phyloP scores from a whole-genome alignment of 306 rosid species.

The Fragaria iinumae region DNA sequence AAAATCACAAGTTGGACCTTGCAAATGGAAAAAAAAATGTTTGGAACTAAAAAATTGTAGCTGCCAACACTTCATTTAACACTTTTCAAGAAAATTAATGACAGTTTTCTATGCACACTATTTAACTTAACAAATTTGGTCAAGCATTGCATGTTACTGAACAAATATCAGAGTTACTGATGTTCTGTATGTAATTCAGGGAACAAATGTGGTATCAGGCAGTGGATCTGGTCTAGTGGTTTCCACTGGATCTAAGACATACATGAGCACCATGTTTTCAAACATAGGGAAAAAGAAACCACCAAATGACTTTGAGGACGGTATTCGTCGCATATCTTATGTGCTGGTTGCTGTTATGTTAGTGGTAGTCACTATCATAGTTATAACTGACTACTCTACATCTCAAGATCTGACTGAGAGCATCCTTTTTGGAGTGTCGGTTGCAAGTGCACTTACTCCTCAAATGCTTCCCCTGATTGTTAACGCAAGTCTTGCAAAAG shows the following conservation, averaged over 20 bases:
- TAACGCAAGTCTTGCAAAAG: conserved; percentile 80
- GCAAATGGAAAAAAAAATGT: neutral
- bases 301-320: conserved; percentile 68
- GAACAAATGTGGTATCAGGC: conserved; percentile 83
- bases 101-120: neutral
- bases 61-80: neutral
- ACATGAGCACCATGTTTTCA: conserved; percentile 85
- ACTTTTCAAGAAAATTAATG: neutral
- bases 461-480: conserved; percentile 85
- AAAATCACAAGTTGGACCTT: neutral
- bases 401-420: conserved; percentile 45
- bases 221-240: conserved; percentile 69
- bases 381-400: conserved; percentile 46
- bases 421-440: conserved; percentile 63
- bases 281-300: conserved; percentile 67
- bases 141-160: neutral
- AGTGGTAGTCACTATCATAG: conserved; percentile 54
- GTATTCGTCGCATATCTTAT: conserved; percentile 65
- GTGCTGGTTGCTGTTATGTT: conserved; percentile 63
- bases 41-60: neutral
- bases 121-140: neutral
- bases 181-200: conserved; percentile 42
- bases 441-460: conserved; percentile 87
- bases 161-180: neutral
- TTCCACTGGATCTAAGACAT: conserved; percentile 78